phyloP scores from a whole-genome alignment of 129 eudicot genomes.

The Sambucus nigra region DNA sequence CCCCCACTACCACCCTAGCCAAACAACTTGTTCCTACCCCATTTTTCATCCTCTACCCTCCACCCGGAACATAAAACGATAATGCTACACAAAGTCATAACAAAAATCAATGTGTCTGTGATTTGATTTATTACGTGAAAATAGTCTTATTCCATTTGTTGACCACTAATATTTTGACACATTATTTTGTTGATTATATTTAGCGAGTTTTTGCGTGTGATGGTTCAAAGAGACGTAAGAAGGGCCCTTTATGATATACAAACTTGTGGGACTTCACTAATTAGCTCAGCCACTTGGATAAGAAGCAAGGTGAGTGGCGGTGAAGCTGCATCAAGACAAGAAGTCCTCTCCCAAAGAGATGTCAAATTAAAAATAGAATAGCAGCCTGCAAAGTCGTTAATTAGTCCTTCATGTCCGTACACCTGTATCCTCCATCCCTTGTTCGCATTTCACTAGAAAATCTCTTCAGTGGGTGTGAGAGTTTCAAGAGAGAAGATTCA shows the following conservation, averaged over 20 bases:
- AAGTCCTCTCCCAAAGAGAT: conserved; percentile 25
- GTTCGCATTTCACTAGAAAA: not conserved
- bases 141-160: too few species aligned
- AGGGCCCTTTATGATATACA: not conserved
- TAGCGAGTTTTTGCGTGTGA: too few species aligned
- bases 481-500: too few species aligned
- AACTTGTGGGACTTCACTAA: conserved; percentile 1
- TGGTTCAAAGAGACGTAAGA: too few species aligned
- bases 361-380: conserved; percentile 28
- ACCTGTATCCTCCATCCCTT: not conserved
- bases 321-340: conserved; percentile 15
- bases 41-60: too few species aligned
- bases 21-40: not conserved
- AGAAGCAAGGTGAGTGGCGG: not conserved
- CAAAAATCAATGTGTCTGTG: too few species aligned
- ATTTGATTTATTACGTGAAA: too few species aligned
- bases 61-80: too few species aligned
- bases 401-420: conserved; percentile 10
- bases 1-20: conserved; percentile 16
- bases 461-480: too few species aligned
- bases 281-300: not conserved
- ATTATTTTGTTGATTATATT: too few species aligned
- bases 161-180: too few species aligned
- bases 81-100: too few species aligned
- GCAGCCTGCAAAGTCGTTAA: conserved; percentile 30